These are phyloP conservation scores for Mortierella polycephala DNA, from an alignment of 371 early-diverging fungal genomes.

Conservation along the genomic window DNA sequence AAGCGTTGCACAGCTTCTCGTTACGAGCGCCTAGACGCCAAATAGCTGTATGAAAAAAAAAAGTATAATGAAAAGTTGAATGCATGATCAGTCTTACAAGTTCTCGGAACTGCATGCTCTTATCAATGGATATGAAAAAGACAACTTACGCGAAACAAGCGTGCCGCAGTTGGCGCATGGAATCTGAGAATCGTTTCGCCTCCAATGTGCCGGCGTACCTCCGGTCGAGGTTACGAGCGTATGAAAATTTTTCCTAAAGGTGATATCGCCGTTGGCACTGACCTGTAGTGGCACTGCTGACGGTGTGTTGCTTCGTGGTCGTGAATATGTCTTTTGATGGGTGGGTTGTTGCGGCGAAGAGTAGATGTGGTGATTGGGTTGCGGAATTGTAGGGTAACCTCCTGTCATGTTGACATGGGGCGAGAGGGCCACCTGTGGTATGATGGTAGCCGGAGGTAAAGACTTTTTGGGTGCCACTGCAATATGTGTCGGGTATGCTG, in stretches of 20 bases:
- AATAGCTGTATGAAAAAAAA: slow-evolving; percentile 22
- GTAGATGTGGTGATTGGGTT: slow-evolving; percentile 27
- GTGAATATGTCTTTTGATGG: slow-evolving; percentile 38
- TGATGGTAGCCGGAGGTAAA: slow-evolving; percentile 20
- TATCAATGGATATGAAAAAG: not conserved
- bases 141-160: slow-evolving; percentile 45
- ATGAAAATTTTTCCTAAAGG: slow-evolving; percentile 46
- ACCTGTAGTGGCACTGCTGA: slow-evolving; percentile 24
- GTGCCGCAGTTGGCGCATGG: slow-evolving; percentile 49
- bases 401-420: slow-evolving; percentile 52
- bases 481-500: slow-evolving; percentile 19
- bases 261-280: slow-evolving; percentile 38
- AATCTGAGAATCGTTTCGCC: slow-evolving; percentile 42
- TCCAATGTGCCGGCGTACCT: slow-evolving; percentile 44
- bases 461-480: slow-evolving; percentile 23
- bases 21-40: slow-evolving; percentile 46
- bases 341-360: slow-evolving; percentile 30
- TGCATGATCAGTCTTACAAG: not conserved
- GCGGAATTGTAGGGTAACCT: slow-evolving; percentile 40
- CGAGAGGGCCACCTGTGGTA: slow-evolving; percentile 41
- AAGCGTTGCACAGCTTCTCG: slow-evolving; percentile 51
- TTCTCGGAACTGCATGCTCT: not conserved
- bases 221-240: slow-evolving; percentile 30
- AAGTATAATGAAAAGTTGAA: not conserved
- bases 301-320: slow-evolving; percentile 9